These are phyloP conservation scores for Umbelopsis sp. DNA, from an alignment of 192 early-diverging fungal species.

Conservation along the genomic window DNA sequence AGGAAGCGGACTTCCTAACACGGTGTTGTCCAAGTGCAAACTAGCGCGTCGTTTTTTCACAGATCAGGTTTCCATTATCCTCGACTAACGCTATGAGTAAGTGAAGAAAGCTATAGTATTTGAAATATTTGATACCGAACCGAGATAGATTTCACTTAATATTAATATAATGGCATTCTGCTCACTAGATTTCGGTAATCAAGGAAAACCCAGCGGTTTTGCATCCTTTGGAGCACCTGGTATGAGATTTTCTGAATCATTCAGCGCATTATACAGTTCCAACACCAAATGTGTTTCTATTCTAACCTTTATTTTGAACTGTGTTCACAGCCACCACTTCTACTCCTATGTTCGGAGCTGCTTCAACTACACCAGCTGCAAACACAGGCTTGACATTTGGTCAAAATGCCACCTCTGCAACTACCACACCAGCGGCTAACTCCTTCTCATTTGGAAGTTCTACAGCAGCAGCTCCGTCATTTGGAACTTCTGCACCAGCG, in stretches of 20 bases:
- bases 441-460: constrained; percentile 18
- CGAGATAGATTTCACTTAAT: neutral
- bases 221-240: neutral
- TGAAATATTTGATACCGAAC: neutral
- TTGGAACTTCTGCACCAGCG: neutral
- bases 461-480: constrained; percentile 8
- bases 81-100: neutral
- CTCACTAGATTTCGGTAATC: neutral
- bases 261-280: no score
- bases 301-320: no score
- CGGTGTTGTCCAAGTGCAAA: neutral
- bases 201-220: neutral
- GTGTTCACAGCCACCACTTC: neutral
- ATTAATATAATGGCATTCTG: neutral
- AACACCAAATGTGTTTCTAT: no score
- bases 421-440: neutral
- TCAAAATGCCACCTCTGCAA: neutral
- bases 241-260: no score
- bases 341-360: neutral
- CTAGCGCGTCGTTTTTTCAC: neutral
- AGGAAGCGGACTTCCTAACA: no score
- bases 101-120: neutral
- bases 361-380: neutral
- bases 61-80: neutral
- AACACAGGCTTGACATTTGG: neutral